Conservation (phyloP, 2,329 filamentous ascomycete species). For the Cryphonectria nitschkei region DNA sequence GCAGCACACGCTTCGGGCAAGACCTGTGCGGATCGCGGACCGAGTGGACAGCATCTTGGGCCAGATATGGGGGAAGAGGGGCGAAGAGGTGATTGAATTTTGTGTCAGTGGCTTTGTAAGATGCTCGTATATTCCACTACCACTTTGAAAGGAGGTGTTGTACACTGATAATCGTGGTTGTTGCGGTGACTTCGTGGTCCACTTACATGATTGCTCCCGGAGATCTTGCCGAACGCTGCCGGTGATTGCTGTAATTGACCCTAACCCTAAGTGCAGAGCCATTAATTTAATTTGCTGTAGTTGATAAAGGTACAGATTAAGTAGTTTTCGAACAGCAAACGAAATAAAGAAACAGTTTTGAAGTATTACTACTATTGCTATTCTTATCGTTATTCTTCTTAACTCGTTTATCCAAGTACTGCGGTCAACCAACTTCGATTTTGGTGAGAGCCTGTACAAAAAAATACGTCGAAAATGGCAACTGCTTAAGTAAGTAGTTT, state of each 20-base stretch:
- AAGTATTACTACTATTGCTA: too few species aligned
- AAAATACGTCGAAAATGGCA: too few species aligned
- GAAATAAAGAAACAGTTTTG: too few species aligned
- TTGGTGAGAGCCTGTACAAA: too few species aligned
- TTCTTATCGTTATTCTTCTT: too few species aligned
- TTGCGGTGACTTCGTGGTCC: not conserved
- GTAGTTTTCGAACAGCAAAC: too few species aligned
- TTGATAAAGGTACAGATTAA: too few species aligned
- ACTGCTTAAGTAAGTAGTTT: too few species aligned
- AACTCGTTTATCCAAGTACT: too few species aligned
- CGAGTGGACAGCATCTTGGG: not conserved
- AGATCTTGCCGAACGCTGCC: conserved; percentile 2
- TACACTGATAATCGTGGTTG: not conserved
- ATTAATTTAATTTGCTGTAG: too few species aligned
- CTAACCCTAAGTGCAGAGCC: not conserved
- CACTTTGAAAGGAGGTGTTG: not conserved
- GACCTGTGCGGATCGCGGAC: not conserved
- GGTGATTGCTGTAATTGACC: not conserved
- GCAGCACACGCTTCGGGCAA: not conserved
- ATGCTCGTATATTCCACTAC: not conserved
- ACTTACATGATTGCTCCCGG: not conserved
- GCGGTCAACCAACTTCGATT: too few species aligned
- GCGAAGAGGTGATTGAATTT: not conserved
- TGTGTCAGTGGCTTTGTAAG: not conserved
- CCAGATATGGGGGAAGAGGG: not conserved